These are phyloP conservation scores for Halophytophthora polymorphica DNA, from an alignment of 352 stramenopile genomes.

Conservation along the genomic window DNA sequence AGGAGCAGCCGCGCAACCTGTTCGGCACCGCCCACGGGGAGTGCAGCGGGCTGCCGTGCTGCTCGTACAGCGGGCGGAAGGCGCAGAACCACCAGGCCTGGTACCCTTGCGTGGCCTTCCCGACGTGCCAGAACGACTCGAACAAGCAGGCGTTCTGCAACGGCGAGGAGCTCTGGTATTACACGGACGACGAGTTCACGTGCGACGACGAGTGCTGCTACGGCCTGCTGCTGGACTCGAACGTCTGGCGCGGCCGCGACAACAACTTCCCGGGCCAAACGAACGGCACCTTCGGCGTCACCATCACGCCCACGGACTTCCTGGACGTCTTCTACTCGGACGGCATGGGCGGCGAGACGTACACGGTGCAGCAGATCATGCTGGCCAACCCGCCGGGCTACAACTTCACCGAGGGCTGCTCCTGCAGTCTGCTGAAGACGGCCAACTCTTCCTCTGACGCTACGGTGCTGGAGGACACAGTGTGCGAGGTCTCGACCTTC, in stretches of 20 bases:
- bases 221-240: conserved; percentile 64
- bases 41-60: conserved; percentile 78
- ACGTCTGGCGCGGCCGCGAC: conserved; percentile 56
- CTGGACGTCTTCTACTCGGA: conserved; percentile 56
- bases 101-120: conserved; percentile 82
- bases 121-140: conserved; percentile 64
- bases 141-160: conserved; percentile 67
- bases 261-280: conserved; percentile 65
- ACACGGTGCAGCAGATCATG: conserved; percentile 73
- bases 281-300: conserved; percentile 76
- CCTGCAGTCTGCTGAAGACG: conserved; percentile 36
- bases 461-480: conserved; percentile 22
- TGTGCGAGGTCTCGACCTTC: conserved; percentile 46
- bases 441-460: conserved; percentile 15
- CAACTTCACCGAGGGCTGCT: conserved; percentile 45
- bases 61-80: conserved; percentile 57
- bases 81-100: conserved; percentile 72
- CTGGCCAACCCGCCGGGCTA: conserved; percentile 66
- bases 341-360: conserved; percentile 41
- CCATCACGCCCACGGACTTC: conserved; percentile 67
- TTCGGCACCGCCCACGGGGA: conserved; percentile 61
- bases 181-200: conserved; percentile 49
- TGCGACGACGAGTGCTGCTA: conserved; percentile 75
- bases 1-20: conserved; percentile 38
- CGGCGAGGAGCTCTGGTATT: conserved; percentile 48